These are phyloP conservation scores for Nakazawaea populi DNA, from an alignment of 805 yeast genomes.

Conservation along the genomic window DNA sequence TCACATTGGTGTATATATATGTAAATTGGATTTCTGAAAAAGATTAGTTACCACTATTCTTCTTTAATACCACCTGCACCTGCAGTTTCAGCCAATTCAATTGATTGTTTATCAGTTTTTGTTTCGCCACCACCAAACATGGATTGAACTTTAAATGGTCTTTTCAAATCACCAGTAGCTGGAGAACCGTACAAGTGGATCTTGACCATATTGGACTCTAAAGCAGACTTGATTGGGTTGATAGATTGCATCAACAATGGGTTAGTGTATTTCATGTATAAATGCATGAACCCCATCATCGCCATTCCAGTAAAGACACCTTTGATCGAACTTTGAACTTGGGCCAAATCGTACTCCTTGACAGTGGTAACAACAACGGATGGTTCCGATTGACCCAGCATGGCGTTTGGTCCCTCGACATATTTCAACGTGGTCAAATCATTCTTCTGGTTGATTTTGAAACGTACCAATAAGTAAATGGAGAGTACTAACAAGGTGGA, in stretches of 20 bases:
- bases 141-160: conserved; percentile 91
- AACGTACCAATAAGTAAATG: conserved; percentile 61
- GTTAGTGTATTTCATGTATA: conserved; percentile 95
- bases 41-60: conserved; percentile 22
- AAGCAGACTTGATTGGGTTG: conserved; percentile 82
- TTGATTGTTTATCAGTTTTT: conserved; percentile 82
- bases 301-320: conserved; percentile 84
- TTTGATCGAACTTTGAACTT: conserved; percentile 73
- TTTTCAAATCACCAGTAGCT: conserved; percentile 85
- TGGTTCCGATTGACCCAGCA: conserved; percentile 69
- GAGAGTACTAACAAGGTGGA: conserved; percentile 61
- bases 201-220: conserved; percentile 86
- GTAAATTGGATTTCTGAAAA: not conserved
- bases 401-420: conserved; percentile 76
- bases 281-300: conserved; percentile 98
- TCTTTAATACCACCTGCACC: conserved; percentile 88
- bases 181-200: conserved; percentile 81
- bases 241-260: conserved; percentile 94
- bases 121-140: conserved; percentile 59
- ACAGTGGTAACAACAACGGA: conserved; percentile 85
- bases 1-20: not conserved
- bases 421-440: conserved; percentile 90
- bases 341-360: conserved; percentile 89
- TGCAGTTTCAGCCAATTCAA: conserved; percentile 76
- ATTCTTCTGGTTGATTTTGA: conserved; percentile 63